phyloP scores from a whole-genome alignment of 805 yeast genomes.

The Barnettozyma wickerhamii region DNA sequence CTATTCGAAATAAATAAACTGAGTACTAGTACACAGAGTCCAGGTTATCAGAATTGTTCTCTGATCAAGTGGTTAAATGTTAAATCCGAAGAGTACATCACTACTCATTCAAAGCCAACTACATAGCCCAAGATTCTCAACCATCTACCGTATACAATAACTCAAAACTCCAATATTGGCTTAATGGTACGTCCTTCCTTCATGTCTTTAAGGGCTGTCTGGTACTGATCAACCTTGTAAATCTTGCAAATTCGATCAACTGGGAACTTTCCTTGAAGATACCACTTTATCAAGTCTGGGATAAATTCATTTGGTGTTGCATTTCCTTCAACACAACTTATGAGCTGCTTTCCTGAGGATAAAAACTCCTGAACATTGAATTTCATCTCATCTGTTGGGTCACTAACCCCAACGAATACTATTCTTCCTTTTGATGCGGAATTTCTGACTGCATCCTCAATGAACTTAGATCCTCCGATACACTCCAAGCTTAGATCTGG shows the following conservation, averaged over 20 bases:
- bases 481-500: constrained; percentile 9
- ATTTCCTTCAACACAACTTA: constrained; percentile 2
- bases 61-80: too few relatives aligned
- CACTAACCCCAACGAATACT: background rate
- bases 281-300: constrained; percentile 1
- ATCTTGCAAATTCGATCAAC: background rate
- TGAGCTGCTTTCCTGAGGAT: background rate
- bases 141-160: too few relatives aligned
- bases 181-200: background rate
- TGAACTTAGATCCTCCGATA: constrained; percentile 7
- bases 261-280: background rate
- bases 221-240: background rate
- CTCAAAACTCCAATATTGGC: too few relatives aligned
- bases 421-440: constrained; percentile 2
- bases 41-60: too few relatives aligned
- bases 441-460: constrained; percentile 4
- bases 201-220: background rate
- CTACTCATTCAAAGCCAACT: too few relatives aligned
- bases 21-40: too few relatives aligned
- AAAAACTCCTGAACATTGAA: constrained; percentile 1
- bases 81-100: too few relatives aligned
- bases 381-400: background rate
- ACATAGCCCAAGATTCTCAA: too few relatives aligned
- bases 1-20: too few relatives aligned
- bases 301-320: constrained; percentile 1